Percentiles rank a stretch among this genome's conserved stretches.
Conservation (phyloP, 1,139 yeast genomes). For the Waltiozyma solani region DNA sequence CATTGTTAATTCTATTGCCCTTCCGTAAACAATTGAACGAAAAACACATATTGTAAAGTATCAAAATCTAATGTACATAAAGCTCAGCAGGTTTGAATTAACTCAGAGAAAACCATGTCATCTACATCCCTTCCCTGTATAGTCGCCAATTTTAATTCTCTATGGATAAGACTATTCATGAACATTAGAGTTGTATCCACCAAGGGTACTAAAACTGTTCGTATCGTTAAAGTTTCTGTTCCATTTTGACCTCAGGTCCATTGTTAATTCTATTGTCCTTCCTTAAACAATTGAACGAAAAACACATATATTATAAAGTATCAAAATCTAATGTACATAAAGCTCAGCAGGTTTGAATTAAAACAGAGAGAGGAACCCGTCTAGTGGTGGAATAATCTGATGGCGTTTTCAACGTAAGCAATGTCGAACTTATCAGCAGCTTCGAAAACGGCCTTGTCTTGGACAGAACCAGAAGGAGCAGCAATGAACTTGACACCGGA, state of each 20-base stretch:
- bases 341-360: constrained; percentile 67
- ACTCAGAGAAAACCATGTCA: constrained; percentile 92
- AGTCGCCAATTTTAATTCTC: background rate
- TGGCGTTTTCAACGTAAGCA: constrained; percentile 91
- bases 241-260: too few species aligned
- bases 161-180: too few species aligned
- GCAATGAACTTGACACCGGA: constrained; percentile 93
- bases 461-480: constrained; percentile 96
- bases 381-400: constrained; percentile 95
- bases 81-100: constrained; percentile 67
- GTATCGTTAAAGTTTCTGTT: too few species aligned
- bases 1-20: background rate
- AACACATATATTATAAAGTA: background rate
- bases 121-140: constrained; percentile 36
- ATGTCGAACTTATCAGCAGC: constrained; percentile 88
- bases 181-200: too few species aligned
- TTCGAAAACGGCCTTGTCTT: constrained; percentile 91
- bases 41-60: background rate
- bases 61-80: constrained; percentile 9
- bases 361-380: constrained; percentile 56
- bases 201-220: too few species aligned
- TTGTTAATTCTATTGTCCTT: background rate
- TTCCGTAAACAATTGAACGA: too few species aligned
- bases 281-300: too few species aligned
- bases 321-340: constrained; percentile 9